Evolutionary conservation across 805 yeast species (phyloP), one percentile per base, ranked within the genome.

Genomic region (Candida boleticola): DNA sequence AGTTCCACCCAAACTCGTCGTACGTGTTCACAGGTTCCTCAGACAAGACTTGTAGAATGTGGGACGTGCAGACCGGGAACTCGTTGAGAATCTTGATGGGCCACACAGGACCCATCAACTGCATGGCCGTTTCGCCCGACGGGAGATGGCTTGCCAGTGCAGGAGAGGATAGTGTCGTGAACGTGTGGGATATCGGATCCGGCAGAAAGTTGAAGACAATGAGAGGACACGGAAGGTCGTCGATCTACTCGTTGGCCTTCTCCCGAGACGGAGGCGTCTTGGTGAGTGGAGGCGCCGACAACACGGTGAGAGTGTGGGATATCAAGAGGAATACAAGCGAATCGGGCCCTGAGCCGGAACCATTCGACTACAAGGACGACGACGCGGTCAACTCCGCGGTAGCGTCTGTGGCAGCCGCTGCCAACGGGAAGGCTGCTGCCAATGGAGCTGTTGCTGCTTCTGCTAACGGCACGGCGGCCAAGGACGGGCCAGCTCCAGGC

Each of bases 121-220:
- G 89, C 16, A 68, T 88, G 50, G 89, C 95, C 0, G 95, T 89
- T 6, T 85, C 96, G 1, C 98, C 98, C 0, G 97, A 93, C 68
- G 99, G 99, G 3, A 76, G 97, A 57, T 87, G 96, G 92, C 69
- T 93, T 43, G 97, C 98, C 3, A 80, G 89, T 43, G 97, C 95
- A 2, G 96, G 96, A 41, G 97, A 89, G 58, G 98, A 93, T 61
- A 81, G 89, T 33, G 77, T 85, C 7, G 85, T 93, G 27, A 84
- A 85, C 57, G 74, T 93, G 30, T 93, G 97, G 96, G 99, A 93
- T 66, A 81, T 87, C 42, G 96, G 97, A 2, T 78, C 90, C 2
- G 98, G 98, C 18, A 76, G 95, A 50, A 71, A 89, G 39, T 69
- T 93, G 49, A 93, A 93, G 64, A 74, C 87, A 7, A 88, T 93